A percentile compares a stretch with the other conserved stretches of the same genome.
Conservation (phyloP, 2,329 filamentous ascomycete genomes). For the Botrytis pseudocinerea region DNA sequence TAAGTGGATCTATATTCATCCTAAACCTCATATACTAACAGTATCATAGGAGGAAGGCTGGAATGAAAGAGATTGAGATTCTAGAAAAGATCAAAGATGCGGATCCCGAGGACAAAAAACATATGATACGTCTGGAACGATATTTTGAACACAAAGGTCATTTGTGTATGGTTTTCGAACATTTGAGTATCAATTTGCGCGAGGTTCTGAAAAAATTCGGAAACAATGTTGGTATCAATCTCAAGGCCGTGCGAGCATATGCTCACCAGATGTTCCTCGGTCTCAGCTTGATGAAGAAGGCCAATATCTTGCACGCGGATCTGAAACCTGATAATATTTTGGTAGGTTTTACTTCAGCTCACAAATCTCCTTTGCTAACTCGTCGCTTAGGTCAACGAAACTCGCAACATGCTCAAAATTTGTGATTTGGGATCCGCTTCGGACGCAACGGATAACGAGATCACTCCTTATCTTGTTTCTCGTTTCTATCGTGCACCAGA, state of each 20-base stretch:
- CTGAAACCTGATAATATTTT: constrained; percentile 97
- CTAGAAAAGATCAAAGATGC: constrained; percentile 81
- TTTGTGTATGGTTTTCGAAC: constrained; percentile 95
- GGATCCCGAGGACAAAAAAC: constrained; percentile 86
- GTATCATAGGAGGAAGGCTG: constrained; percentile 67
- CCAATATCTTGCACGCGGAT: constrained; percentile 92
- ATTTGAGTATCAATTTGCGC: constrained; percentile 87
- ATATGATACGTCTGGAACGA: constrained; percentile 84
- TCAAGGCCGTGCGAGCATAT: constrained; percentile 83
- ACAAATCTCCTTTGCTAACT: constrained; percentile 21
- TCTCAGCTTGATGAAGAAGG: constrained; percentile 82
- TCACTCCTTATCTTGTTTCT: constrained; percentile 93
- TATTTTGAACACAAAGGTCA: constrained; percentile 94
- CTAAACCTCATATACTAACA: constrained; percentile 33
- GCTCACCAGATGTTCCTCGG: constrained; percentile 93
- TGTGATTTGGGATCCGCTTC: constrained; percentile 97
- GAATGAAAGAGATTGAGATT: constrained; percentile 92
- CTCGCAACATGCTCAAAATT: constrained; percentile 82
- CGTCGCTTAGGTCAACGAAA: constrained; percentile 66
- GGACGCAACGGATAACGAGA: constrained; percentile 84
- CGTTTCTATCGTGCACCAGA: constrained; percentile 97
- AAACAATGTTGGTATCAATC: constrained; percentile 87
- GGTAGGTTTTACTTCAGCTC: constrained; percentile 31
- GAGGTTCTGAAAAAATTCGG: constrained; percentile 96
- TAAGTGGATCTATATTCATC: constrained; percentile 38